phyloP scores from a whole-genome alignment of 306 rosid genomes.

The Casuarina equisetifolia region DNA sequence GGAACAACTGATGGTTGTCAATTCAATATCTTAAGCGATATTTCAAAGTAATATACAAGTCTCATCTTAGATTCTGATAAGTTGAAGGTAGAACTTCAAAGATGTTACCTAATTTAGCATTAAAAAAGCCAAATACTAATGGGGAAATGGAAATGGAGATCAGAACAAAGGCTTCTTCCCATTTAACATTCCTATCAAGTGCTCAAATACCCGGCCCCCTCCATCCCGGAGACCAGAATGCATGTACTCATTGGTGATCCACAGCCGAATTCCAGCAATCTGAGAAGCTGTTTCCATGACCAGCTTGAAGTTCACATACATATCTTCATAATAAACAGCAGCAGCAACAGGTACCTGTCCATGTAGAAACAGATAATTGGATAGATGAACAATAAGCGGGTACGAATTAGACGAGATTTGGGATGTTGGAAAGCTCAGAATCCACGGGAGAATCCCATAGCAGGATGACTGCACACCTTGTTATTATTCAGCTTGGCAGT shows the following conservation, averaged over 20 bases:
- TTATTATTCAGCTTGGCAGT: conserved; percentile 60
- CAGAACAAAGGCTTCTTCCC: conserved; percentile 90
- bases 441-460: not conserved
- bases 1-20: too few species aligned
- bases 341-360: conserved; percentile 93
- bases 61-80: not conserved
- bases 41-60: not conserved
- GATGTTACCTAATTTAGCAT: too few species aligned
- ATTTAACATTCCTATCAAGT: conserved; percentile 73
- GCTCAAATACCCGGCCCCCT: conserved; percentile 76
- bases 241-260: conserved; percentile 90
- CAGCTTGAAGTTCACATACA: conserved; percentile 75
- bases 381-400: not conserved
- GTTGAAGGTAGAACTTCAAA: not conserved
- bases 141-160: conserved; percentile 10
- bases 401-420: not conserved
- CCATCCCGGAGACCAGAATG: conserved; percentile 93
- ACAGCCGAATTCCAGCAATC: conserved; percentile 76
- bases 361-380: conserved; percentile 10
- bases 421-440: not conserved
- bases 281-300: conserved; percentile 79
- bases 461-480: conserved; percentile 49
- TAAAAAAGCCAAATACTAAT: not conserved
- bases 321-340: conserved; percentile 84
- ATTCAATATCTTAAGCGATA: too few species aligned